These are phyloP conservation scores for Apophysomyces elegans DNA, from an alignment of 371 early-diverging fungal genomes.

Conservation along the genomic window DNA sequence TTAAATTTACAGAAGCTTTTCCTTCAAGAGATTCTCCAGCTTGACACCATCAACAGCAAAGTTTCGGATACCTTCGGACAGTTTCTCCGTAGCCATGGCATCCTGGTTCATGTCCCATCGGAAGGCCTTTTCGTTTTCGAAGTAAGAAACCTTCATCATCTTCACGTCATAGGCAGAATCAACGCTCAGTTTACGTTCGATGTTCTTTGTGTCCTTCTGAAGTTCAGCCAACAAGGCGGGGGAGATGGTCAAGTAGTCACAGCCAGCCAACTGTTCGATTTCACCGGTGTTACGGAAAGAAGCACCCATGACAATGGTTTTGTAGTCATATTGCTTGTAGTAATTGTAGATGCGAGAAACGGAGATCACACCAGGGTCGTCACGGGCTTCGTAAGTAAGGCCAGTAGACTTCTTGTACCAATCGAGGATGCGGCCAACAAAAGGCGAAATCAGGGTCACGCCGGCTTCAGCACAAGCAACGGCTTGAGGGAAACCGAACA, in stretches of 20 bases:
- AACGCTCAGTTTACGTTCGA: constrained; percentile 75
- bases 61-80: constrained; percentile 95
- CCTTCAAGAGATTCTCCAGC: constrained; percentile 72
- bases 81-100: constrained; percentile 97
- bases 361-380: constrained; percentile 94
- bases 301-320: constrained; percentile 99
- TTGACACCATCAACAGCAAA: constrained; percentile 92
- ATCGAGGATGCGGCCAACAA: constrained; percentile 98
- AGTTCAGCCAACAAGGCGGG: constrained; percentile 87
- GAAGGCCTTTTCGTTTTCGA: constrained; percentile 82
- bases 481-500: constrained; percentile 93
- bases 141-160: constrained; percentile 69
- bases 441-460: constrained; percentile 97
- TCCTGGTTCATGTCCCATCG: constrained; percentile 98
- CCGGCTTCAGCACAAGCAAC: constrained; percentile 98
- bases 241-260: constrained; percentile 96
- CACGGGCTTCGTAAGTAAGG: constrained; percentile 66
- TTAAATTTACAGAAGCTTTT: constrained; percentile 46
- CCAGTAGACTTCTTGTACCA: constrained; percentile 95
- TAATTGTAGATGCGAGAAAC: constrained; percentile 97
- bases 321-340: constrained; percentile 96
- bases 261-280: constrained; percentile 95
- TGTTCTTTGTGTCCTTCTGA: constrained; percentile 56
- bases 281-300: constrained; percentile 97
- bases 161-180: constrained; percentile 58